Base-by-base conservation (phyloP, 495 filamentous ascomycete genomes). In the Penicillium crystallinum region DNA sequence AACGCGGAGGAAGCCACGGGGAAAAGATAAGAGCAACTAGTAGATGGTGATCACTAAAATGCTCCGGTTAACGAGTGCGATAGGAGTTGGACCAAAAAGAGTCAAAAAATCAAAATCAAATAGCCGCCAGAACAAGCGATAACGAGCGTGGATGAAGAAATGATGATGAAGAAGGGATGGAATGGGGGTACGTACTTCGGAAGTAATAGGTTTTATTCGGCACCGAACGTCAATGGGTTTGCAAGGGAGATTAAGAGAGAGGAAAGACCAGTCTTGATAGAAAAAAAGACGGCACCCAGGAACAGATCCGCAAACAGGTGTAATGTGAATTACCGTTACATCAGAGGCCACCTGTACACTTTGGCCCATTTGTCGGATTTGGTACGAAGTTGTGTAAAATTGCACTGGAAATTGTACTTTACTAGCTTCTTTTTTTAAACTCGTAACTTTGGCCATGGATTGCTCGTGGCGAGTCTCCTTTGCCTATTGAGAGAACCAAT, bases 1-100 rank as follows among this genome's bases (percentile, higher is more conserved):
- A 76, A 77, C 31, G 68, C 65, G 56, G 71, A 64, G 63, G 74
- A 76, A 63, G 74, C 73, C 71, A 77, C 63, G 74, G 58, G 65
- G 66, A 59, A 63, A 57, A 38, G 42, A 65, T 61, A 53, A 55
- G 30, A 47, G 45, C 43, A 30, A 38, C 35, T 48, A 48, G 33
- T 17, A 31, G 49, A 57, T 45, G 58, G 54, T 35, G 47, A 57
- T 49, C 59, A 63, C 62, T 65, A 46, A 18, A 35, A 47, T 46
- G 43, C 35, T 49, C 37, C 10, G 25, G 45, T 64, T 59, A 63
- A 63, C 46, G 60, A 63, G 50, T 43, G 56, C 34, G 56, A 59
- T 31, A 52, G 42, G 46, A 50, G 53, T 59, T 59, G 56, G 53
- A 42, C 55, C 62, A 33, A 55, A 53, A 58, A 49, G n/a, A 59